Percentiles rank a stretch among this genome's conserved stretches.
Evolutionary conservation across 345 rosid genomes (phyloP).

Genomic region (Rhodamnia rubescens): DNA sequence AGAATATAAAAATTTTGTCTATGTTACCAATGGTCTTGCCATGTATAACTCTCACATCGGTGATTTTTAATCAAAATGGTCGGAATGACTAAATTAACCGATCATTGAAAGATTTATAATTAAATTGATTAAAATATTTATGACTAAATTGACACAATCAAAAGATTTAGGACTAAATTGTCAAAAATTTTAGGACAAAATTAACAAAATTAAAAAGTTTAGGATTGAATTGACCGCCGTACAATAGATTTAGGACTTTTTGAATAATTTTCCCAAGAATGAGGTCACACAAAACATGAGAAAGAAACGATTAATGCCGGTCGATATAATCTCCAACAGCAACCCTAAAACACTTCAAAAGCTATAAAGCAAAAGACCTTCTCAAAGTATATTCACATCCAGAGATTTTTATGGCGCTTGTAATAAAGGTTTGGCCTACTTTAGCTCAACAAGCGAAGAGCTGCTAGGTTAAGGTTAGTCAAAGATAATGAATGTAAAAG

Average conservation of each 20-base stretch:
- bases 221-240: no score
- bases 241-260: no score
- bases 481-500: neutral
- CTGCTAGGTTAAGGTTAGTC: neutral
- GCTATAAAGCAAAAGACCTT: neutral
- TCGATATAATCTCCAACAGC: neutral
- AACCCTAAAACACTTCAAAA: neutral
- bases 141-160: no score
- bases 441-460: neutral
- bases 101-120: no score
- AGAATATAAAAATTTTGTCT: no score
- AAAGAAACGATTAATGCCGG: neutral
- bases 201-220: no score
- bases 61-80: no score
- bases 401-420: neutral
- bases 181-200: no score
- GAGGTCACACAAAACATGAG: neutral
- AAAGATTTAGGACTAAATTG: no score
- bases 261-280: neutral
- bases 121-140: no score
- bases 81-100: no score
- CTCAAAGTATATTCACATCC: slow-evolving; percentile 2
- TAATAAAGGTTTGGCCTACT: neutral
- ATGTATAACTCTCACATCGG: rapidly evolving
- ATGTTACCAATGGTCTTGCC: no score